phyloP scores from a whole-genome alignment of 2,329 filamentous ascomycete species.

The Tolypocladium album region DNA sequence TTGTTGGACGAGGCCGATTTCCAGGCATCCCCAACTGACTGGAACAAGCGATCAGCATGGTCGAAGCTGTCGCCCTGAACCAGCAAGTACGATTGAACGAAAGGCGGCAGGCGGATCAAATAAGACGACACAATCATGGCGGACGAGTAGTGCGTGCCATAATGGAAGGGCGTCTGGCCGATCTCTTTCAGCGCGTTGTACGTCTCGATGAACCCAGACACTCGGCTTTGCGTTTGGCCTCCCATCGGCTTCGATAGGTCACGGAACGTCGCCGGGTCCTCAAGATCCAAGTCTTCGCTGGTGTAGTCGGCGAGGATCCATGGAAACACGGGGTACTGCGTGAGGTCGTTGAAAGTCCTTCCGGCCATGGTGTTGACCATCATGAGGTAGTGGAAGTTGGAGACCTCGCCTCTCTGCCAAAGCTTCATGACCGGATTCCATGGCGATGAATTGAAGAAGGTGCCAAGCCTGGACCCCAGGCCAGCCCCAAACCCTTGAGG shows the following conservation, averaged over 20 bases:
- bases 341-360: constrained; percentile 93
- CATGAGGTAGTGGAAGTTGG: constrained; percentile 98
- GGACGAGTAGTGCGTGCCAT: constrained; percentile 96
- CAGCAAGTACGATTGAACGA: constrained; percentile 89
- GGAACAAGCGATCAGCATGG: constrained; percentile 90
- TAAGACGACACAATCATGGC: constrained; percentile 98
- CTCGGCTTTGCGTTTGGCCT: constrained; percentile 67
- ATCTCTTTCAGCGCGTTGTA: constrained; percentile 88
- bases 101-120: constrained; percentile 86
- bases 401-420: constrained; percentile 91
- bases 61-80: constrained; percentile 95
- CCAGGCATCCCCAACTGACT: constrained; percentile 87
- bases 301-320: constrained; percentile 96
- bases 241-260: constrained; percentile 96
- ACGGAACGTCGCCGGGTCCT: constrained; percentile 74
- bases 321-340: constrained; percentile 95
- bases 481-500: constrained; percentile 61
- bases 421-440: constrained; percentile 77
- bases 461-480: constrained; percentile 82
- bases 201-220: constrained; percentile 70
- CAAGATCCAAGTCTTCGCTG: constrained; percentile 81
- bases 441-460: constrained; percentile 74
- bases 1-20: constrained; percentile 79
- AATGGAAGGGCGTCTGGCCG: constrained; percentile 88
- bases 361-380: constrained; percentile 96